Evolutionary conservation across 177 flowering plant species (phyloP).

Genomic region (Vitis hybrid): DNA sequence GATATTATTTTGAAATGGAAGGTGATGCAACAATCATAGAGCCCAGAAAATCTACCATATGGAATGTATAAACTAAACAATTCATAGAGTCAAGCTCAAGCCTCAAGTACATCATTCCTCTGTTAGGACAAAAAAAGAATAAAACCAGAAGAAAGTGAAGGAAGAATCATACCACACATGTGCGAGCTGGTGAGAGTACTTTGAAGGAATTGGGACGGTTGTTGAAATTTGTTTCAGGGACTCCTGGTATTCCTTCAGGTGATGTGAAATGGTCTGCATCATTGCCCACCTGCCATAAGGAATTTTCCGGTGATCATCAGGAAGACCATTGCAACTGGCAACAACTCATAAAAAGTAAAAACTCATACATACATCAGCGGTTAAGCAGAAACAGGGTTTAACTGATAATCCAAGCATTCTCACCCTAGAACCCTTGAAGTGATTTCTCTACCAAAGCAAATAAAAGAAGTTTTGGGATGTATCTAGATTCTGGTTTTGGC

Average conservation of each 20-base stretch:
- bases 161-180: slow-evolving; percentile 73
- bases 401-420: no score
- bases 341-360: background rate
- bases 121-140: no score
- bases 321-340: slow-evolving; percentile 3
- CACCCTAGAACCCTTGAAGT: no score
- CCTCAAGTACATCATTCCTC: no score
- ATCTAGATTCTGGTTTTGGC: no score
- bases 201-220: slow-evolving; percentile 91
- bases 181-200: slow-evolving; percentile 86
- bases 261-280: slow-evolving; percentile 87
- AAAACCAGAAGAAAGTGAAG: background rate
- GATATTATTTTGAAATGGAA: no score
- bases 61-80: no score
- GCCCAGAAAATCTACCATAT: no score
- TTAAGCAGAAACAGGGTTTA: background rate
- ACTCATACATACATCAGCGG: background rate
- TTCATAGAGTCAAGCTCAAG: no score
- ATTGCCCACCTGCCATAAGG: slow-evolving; percentile 69
- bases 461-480: no score
- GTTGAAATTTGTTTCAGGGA: slow-evolving; percentile 93
- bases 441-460: no score
- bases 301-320: slow-evolving; percentile 4
- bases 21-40: no score
- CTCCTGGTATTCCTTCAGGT: slow-evolving; percentile 96